Evolutionary conservation across 176 grass and related monocot species (phyloP).

Genomic region (Phoenix dactylifera): DNA sequence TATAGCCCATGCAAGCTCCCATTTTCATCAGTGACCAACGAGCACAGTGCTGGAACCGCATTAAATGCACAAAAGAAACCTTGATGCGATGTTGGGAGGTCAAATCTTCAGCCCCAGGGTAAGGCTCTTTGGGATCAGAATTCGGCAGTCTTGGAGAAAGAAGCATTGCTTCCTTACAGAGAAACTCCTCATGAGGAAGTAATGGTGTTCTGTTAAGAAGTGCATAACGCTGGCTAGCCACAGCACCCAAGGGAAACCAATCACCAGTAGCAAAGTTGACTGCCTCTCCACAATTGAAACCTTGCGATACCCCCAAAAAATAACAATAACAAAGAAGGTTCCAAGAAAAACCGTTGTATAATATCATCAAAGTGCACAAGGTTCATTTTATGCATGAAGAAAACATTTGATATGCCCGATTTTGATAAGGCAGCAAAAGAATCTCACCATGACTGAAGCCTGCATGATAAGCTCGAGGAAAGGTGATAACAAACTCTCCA

Average conservation of each 20-base stretch:
- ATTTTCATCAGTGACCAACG: constrained; percentile 43
- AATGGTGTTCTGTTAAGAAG: constrained; percentile 65
- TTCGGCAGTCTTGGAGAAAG: constrained; percentile 37
- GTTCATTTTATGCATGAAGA: too few species aligned
- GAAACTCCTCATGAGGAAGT: constrained; percentile 78
- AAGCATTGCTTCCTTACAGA: constrained; percentile 62
- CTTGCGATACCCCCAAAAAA: constrained; percentile 24
- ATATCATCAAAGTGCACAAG: too few species aligned
- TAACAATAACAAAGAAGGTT: constrained; percentile 5
- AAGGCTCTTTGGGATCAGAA: constrained; percentile 15
- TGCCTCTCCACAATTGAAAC: constrained; percentile 88
- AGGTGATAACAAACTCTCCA: constrained; percentile 92
- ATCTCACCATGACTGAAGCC: constrained; percentile 96
- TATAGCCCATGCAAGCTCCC: constrained; percentile 45
- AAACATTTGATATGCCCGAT: too few species aligned
- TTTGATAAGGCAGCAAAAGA: constrained; percentile 1
- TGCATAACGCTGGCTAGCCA: constrained; percentile 81
- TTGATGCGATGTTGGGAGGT: constrained; percentile 53
- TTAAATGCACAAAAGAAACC: constrained; percentile 62
- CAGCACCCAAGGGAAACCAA: constrained; percentile 76
- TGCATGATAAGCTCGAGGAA: constrained; percentile 82
- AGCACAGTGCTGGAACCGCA: constrained; percentile 43
- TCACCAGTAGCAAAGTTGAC: constrained; percentile 81
- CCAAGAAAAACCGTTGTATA: background rate
- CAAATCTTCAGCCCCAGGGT: constrained; percentile 36